Percentiles rank a stretch among this genome's conserved stretches.
Conservation (phyloP, 2,329 filamentous ascomycete genomes). For the Elsinoe australis region DNA sequence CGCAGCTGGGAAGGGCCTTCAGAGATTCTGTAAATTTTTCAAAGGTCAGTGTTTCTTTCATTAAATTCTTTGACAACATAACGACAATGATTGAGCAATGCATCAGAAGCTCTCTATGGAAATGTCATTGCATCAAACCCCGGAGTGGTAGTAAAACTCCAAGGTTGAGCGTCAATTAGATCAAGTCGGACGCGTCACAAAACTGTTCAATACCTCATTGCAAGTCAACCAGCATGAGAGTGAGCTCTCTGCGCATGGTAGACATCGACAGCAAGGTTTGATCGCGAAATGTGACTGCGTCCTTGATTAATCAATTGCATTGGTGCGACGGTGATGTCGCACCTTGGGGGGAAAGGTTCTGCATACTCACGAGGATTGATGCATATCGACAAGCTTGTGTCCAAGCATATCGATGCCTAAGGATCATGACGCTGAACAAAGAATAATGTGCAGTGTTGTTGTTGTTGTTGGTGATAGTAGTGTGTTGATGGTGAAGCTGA, state of each 20-base stretch:
- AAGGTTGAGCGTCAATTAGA: too few relatives aligned
- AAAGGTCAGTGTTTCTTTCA: too few relatives aligned
- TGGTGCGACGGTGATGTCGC: background rate
- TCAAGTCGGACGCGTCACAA: background rate
- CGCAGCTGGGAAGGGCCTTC: too few relatives aligned
- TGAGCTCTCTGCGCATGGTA: background rate
- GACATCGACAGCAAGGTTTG: background rate
- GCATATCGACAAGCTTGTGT: too few relatives aligned
- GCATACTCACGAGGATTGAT: too few relatives aligned
- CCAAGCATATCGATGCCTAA: too few relatives aligned
- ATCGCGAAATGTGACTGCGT: background rate
- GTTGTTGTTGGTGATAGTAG: background rate
- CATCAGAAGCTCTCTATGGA: too few relatives aligned
- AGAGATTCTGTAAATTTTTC: too few relatives aligned
- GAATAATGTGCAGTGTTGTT: background rate
- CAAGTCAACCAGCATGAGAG: background rate
- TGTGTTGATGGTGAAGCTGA: conserved; percentile 1
- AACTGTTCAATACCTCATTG: background rate
- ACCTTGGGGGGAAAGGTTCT: background rate
- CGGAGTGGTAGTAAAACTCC: too few relatives aligned
- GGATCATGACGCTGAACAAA: background rate
- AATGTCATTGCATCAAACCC: too few relatives aligned
- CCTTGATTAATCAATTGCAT: background rate
- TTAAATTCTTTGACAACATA: too few relatives aligned
- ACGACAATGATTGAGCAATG: too few relatives aligned